Base-by-base conservation (phyloP, 495 filamentous ascomycete species). In the Penicillium riverlandense region DNA sequence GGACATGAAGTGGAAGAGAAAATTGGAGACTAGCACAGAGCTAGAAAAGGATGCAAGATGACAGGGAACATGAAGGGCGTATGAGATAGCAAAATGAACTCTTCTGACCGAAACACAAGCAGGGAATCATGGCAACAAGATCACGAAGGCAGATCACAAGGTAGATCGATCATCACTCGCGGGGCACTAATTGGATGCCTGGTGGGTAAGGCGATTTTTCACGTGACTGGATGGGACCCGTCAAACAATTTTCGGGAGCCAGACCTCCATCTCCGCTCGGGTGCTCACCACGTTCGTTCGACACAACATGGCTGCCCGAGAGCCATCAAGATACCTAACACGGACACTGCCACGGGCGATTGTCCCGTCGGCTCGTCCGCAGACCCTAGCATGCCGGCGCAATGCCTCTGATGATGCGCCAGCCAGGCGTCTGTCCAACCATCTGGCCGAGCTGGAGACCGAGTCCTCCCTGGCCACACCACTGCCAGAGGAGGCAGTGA, bases 391-490 rank as follows among this genome's bases (percentile, higher is more conserved):
- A 32, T 58, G 54, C 47, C 62, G 64, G 29, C 73, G 75, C 62
- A 69, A 72, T 72, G 71, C 61, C 53, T 75, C 72, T 41, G 62
- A 65, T 37, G 55, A 71, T 45, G 66, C 66, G 36, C 65, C 69
- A 34, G 50, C 59, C 1, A 54, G 53, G 39, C 50, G 56, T 41
- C 44, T 65, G 27, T 57, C 63, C 14, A 55, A 57, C 50, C 58
- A 55, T 37, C 37, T 70, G 29, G 53, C 45, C 32, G 67, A 70
- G 8, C 50, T 72, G 38, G 68, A 73, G 45, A 54, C 66, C n/a
- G 52, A 47, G 7, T 60, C 63, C 35, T 65, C 65, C 15, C 50
- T 70, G 42, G 53, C 53, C 14, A 45, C 50, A 29, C 11, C 54
- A 29, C 49, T 62, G 7, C 43, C 56, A 8, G 54, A 53, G 8